Evolutionary conservation across 129 eudicot species (phyloP).

Genomic region (Ambrosia trifida): DNA sequence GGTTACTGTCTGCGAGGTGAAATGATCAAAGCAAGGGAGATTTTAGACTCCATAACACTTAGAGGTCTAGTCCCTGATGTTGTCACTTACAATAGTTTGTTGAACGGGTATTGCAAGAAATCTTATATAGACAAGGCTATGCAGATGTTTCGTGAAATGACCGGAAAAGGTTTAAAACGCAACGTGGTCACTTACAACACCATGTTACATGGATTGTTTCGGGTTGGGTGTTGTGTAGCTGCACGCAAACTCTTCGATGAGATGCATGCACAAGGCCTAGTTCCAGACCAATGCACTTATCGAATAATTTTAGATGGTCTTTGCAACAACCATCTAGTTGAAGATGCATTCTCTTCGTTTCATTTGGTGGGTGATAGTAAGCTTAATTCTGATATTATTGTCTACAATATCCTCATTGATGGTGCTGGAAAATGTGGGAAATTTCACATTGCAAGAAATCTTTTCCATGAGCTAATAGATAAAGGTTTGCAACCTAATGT

Average conservation of each 20-base stretch:
- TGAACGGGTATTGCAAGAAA: neutral
- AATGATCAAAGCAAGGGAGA: neutral
- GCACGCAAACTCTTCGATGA: conserved; percentile 6
- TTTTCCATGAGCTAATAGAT: neutral
- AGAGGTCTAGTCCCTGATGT: neutral
- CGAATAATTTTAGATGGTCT: neutral
- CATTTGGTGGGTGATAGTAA: neutral
- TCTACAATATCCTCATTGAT: neutral
- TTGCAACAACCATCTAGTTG: neutral
- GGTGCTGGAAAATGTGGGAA: neutral
- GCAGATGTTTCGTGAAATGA: neutral
- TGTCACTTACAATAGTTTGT: neutral
- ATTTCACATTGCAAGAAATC: neutral
- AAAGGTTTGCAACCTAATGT: conserved; percentile 1
- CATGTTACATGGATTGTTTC: neutral
- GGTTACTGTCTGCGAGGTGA: too few relatives aligned
- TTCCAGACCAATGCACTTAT: neutral
- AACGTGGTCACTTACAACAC: neutral
- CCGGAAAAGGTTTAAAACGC: neutral
- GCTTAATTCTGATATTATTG: neutral
- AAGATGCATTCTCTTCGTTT: neutral
- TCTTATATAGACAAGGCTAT: neutral
- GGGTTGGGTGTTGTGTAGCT: neutral
- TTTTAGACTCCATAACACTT: neutral
- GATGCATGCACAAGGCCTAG: neutral